Conservation (phyloP, 495 filamentous ascomycete genomes). For the Cryomyces minteri region DNA sequence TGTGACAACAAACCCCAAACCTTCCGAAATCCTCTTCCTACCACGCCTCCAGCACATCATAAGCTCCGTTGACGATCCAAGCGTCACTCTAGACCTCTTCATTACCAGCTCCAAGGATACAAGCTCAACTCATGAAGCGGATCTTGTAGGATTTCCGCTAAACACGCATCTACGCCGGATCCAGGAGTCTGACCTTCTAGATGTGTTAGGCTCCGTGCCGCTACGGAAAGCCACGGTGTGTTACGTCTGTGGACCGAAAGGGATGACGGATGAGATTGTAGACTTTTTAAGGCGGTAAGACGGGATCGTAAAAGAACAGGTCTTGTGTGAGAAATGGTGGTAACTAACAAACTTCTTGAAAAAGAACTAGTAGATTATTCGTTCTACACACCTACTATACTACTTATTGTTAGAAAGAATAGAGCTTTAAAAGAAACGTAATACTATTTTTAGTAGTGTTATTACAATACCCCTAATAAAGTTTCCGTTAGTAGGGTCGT, state of each 20-base stretch:
- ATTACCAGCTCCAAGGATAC: conserved; percentile 1
- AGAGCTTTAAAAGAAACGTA: too few species aligned
- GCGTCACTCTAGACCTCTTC: conserved; percentile 8
- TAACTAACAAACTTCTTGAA: conserved; percentile 13
- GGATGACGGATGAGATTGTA: conserved; percentile 68
- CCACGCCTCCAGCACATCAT: conserved; percentile 13
- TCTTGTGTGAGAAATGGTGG: conserved; percentile 86
- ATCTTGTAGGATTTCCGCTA: background rate
- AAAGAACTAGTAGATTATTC: too few species aligned
- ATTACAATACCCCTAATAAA: too few species aligned
- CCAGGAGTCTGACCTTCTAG: conserved; percentile 3
- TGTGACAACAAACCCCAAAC: background rate
- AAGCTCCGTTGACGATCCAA: background rate
- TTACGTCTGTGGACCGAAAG: conserved; percentile 64
- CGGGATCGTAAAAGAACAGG: conserved; percentile 34
- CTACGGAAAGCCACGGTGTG: conserved; percentile 34
- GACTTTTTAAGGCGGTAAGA: conserved; percentile 27
- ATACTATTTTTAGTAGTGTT: too few species aligned
- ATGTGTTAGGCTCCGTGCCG: conserved; percentile 18
- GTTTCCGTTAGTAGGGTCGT: too few species aligned
- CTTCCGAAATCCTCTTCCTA: conserved; percentile 16
- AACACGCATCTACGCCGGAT: conserved; percentile 5
- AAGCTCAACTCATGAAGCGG: background rate
- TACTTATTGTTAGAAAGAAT: too few species aligned
- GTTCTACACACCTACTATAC: too few species aligned